phyloP scores from a whole-genome alignment of 345 rosid genomes.

The Streptanthus diversifolius region DNA sequence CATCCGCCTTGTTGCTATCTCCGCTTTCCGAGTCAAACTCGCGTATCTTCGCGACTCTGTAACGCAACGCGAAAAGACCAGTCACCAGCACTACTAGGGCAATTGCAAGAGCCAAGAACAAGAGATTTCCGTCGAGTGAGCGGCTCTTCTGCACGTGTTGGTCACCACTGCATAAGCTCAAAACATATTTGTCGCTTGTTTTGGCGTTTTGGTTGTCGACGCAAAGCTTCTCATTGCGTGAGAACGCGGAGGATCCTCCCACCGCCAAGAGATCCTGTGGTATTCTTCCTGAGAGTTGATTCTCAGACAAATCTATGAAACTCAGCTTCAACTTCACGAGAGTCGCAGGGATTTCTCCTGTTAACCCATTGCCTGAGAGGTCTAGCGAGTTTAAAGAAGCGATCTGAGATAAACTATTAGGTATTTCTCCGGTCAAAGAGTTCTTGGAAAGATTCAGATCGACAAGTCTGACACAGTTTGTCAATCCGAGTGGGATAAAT shows the following conservation, averaged over 20 bases:
- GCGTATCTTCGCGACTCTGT: constrained; percentile 44
- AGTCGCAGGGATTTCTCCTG: constrained; percentile 53
- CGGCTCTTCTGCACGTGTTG: constrained; percentile 28
- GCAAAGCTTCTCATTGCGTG: constrained; percentile 55
- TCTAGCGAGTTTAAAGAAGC: constrained; percentile 68
- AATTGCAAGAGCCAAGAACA: constrained; percentile 47
- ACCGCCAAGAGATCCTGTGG: constrained; percentile 58
- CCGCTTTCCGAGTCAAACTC: constrained; percentile 28
- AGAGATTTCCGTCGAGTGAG: constrained; percentile 32
- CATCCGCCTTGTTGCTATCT: constrained; percentile 36
- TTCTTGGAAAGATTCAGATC: constrained; percentile 77
- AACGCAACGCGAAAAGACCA: constrained; percentile 51
- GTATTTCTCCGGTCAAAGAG: constrained; percentile 58
- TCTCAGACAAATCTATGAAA: constrained; percentile 67
- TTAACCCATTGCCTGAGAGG: constrained; percentile 64
- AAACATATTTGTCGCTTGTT: constrained; percentile 9
- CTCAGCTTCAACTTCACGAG: constrained; percentile 65
- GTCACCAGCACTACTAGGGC: constrained; percentile 40
- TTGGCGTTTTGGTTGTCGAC: constrained; percentile 37
- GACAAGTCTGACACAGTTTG: constrained; percentile 51
- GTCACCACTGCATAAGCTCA: constrained; percentile 48
- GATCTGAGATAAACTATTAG: constrained; percentile 39
- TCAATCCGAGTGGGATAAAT: constrained; percentile 49
- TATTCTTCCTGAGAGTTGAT: constrained; percentile 59
- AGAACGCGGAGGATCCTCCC: constrained; percentile 63